These are phyloP conservation scores for Beauveria sp. DNA, from an alignment of 2,329 filamentous ascomycete species.

Conservation along the genomic window DNA sequence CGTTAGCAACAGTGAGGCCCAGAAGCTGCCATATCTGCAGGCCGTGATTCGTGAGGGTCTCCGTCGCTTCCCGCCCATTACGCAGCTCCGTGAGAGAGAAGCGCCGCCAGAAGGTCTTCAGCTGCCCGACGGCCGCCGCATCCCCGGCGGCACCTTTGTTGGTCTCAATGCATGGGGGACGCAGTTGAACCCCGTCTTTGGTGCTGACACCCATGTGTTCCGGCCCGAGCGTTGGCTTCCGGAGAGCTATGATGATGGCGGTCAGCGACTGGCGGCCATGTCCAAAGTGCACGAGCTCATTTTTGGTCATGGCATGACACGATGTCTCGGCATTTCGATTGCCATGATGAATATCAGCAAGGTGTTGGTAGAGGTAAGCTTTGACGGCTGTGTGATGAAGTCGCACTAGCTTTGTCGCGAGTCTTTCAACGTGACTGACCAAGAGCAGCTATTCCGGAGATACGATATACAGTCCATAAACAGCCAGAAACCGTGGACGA, in stretches of 20 bases:
- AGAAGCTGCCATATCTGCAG: neutral
- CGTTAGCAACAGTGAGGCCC: neutral
- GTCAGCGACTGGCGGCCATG: neutral
- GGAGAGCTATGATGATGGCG: neutral
- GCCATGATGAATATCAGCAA: conserved; percentile 3
- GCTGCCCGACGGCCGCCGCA: neutral
- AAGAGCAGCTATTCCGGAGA: neutral
- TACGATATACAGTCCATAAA: neutral
- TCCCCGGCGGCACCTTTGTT: neutral
- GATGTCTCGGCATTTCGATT: neutral
- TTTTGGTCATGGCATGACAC: conserved; percentile 1
- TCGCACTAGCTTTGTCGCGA: neutral
- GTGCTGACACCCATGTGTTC: neutral
- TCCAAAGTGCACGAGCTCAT: neutral
- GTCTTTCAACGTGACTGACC: neutral
- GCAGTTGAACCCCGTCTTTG: neutral
- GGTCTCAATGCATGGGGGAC: conserved; percentile 1
- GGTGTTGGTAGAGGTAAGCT: neutral
- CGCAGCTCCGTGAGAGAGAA: neutral
- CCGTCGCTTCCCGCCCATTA: neutral
- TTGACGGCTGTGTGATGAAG: neutral
- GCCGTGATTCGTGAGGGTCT: neutral
- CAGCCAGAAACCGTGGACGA: neutral
- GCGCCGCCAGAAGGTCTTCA: neutral
- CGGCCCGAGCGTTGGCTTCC: neutral